Conservation (phyloP, 352 stramenopile species). For the Phytophthora pseudosyringae region DNA sequence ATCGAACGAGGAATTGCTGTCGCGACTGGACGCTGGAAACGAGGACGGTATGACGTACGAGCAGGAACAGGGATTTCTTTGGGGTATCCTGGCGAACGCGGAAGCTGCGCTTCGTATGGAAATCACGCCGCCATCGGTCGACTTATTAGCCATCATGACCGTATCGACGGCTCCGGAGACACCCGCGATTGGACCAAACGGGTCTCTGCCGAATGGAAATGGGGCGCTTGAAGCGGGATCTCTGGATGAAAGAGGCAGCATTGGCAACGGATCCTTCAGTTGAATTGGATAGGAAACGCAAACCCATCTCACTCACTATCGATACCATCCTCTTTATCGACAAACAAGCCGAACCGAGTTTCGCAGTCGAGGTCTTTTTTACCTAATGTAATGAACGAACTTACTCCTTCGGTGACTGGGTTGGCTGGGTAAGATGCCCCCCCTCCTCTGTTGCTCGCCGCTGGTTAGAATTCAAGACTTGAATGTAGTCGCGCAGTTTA, state of each 20-base stretch:
- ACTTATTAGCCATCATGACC: slow-evolving; percentile 73
- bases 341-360: slow-evolving; percentile 16
- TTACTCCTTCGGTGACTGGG: slow-evolving; percentile 27
- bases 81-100: slow-evolving; percentile 43
- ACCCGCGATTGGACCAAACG: slow-evolving; percentile 33
- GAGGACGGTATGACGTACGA: slow-evolving; percentile 58
- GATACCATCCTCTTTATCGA: slow-evolving; percentile 29
- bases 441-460: slow-evolving; percentile 1
- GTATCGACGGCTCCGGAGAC: slow-evolving; percentile 41
- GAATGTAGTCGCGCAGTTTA: slow-evolving; percentile 47
- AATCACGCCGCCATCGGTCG: slow-evolving; percentile 58
- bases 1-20: slow-evolving; percentile 55
- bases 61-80: slow-evolving; percentile 64
- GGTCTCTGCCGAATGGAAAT: slow-evolving; percentile 45
- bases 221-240: slow-evolving; percentile 28
- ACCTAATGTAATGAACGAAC: slow-evolving; percentile 40
- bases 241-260: slow-evolving; percentile 40
- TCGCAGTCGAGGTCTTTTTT: slow-evolving; percentile 30
- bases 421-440: neutral
- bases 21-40: slow-evolving; percentile 52
- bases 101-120: slow-evolving; percentile 59
- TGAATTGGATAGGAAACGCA: slow-evolving; percentile 19
- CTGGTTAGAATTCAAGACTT: slow-evolving; percentile 28
- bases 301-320: slow-evolving; percentile 13
- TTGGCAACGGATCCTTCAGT: slow-evolving; percentile 44